A percentile compares a stretch with the other conserved stretches of the same genome.
Conservation (phyloP, 768 basidiomycete species). For the Cantharellus anzutake region DNA sequence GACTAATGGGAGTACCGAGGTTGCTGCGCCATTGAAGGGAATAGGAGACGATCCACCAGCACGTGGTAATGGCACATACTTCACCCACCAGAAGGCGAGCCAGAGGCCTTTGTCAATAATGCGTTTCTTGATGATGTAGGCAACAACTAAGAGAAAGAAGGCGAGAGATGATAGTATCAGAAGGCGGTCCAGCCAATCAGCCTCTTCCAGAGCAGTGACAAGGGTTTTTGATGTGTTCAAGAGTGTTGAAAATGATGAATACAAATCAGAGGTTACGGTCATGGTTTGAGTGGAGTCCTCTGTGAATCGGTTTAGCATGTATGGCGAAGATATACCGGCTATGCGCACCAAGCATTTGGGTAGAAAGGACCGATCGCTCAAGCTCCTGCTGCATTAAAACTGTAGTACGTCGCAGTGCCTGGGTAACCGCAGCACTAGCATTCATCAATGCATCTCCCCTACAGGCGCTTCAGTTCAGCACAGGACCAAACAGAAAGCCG, state of each 20-base stretch:
- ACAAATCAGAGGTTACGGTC: slow-evolving; percentile 49
- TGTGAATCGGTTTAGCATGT: slow-evolving; percentile 13
- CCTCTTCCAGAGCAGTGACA: slow-evolving; percentile 70
- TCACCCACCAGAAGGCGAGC: slow-evolving; percentile 68
- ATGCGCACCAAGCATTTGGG: slow-evolving; percentile 60
- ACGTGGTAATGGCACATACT: slow-evolving; percentile 5
- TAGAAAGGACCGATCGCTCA: slow-evolving; percentile 68
- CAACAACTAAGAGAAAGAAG: slow-evolving; percentile 70
- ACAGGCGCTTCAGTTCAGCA: not conserved
- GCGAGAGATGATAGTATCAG: slow-evolving; percentile 60
- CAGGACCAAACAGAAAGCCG: not conserved
- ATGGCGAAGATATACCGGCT: not conserved
- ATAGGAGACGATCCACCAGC: no score
- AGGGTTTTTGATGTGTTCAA: slow-evolving; percentile 69
- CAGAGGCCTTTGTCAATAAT: slow-evolving; percentile 61
- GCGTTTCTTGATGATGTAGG: slow-evolving; percentile 78
- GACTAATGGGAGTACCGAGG: no score
- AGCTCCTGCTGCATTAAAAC: slow-evolving; percentile 81
- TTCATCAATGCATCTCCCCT: slow-evolving; percentile 74
- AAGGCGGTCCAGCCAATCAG: slow-evolving; percentile 83
- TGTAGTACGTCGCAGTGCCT: slow-evolving; percentile 68
- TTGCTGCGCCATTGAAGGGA: no score
- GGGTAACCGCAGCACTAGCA: slow-evolving; percentile 77
- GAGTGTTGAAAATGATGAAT: slow-evolving; percentile 52
- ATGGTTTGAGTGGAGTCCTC: slow-evolving; percentile 68